Conservation (phyloP, 1,284 basidiomycete species). For the Boletus semigastroideus region DNA sequence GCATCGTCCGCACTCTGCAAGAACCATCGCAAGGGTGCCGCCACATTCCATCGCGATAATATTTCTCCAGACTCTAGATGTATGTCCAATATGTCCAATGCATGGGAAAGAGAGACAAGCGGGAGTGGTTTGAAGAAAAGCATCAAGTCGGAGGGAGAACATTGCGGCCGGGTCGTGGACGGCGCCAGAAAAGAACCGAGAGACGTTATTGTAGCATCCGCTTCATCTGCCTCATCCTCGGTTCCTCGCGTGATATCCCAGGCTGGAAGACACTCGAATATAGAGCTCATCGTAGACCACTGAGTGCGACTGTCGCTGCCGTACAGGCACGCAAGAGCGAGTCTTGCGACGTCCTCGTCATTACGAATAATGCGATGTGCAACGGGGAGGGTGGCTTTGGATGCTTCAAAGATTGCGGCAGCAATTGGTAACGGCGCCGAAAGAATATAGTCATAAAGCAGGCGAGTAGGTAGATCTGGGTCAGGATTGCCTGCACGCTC, state of each 20-base stretch:
- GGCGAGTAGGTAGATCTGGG: constrained; percentile 54
- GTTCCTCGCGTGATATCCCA: constrained; percentile 69
- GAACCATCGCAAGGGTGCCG: constrained; percentile 82
- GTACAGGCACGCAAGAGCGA: constrained; percentile 89
- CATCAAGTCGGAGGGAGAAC: constrained; percentile 70
- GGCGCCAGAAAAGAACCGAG: constrained; percentile 80
- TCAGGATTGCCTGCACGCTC: constrained; percentile 78
- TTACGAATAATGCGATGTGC: constrained; percentile 73
- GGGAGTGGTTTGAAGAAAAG: constrained; percentile 82
- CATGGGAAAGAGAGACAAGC: constrained; percentile 69
- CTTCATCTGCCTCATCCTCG: constrained; percentile 66
- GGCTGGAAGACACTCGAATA: constrained; percentile 92
- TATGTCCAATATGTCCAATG: constrained; percentile 87
- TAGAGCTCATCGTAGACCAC: constrained; percentile 83
- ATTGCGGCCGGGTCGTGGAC: constrained; percentile 56
- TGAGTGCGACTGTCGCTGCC: constrained; percentile 69
- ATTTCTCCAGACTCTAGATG: constrained; percentile 94
- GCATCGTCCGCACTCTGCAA: constrained; percentile 70
- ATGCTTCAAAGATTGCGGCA: constrained; percentile 81
- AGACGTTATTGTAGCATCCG: constrained; percentile 76
- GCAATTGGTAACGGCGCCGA: constrained; percentile 63
- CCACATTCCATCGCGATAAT: constrained; percentile 80
- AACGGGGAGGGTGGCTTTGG: constrained; percentile 79
- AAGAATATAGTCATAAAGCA: constrained; percentile 79
- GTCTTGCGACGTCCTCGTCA: constrained; percentile 79